These are phyloP conservation scores for Cardamine occulta DNA, from an alignment of 345 rosid species.

Conservation along the genomic window DNA sequence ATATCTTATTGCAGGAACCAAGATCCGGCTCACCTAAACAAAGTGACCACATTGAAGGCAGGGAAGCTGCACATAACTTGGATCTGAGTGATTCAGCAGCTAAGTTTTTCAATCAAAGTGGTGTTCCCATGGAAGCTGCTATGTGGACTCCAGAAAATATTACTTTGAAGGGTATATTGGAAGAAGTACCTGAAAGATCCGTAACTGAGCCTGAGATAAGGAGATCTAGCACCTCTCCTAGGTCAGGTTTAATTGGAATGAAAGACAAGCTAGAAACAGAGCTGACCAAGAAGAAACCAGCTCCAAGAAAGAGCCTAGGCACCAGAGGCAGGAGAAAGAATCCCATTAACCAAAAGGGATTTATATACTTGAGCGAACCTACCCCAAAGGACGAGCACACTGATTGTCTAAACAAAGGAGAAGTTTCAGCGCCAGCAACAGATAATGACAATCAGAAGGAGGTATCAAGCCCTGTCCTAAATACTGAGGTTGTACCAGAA, in stretches of 20 bases:
- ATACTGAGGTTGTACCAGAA: constrained; percentile 41
- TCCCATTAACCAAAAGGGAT: constrained; percentile 56
- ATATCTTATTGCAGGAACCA: constrained; percentile 24
- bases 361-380: constrained; percentile 56
- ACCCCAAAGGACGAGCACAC: constrained; percentile 41
- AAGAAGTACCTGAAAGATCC: constrained; percentile 38
- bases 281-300: constrained; percentile 51
- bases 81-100: constrained; percentile 37
- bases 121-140: constrained; percentile 38
- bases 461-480: constrained; percentile 34
- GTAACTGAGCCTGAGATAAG: constrained; percentile 36
- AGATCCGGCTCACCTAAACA: constrained; percentile 33
- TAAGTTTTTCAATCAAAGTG: constrained; percentile 33
- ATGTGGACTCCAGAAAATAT: constrained; percentile 16
- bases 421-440: constrained; percentile 32
- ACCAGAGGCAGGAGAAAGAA: constrained; percentile 53
- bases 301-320: constrained; percentile 63
- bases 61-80: constrained; percentile 29
- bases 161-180: constrained; percentile 33
- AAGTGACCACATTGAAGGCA: constrained; percentile 26
- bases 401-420: constrained; percentile 35
- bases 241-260: constrained; percentile 42
- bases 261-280: constrained; percentile 39
- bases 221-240: constrained; percentile 38
- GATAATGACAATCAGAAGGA: constrained; percentile 44